Evolutionary conservation across 1,284 basidiomycete genomes (phyloP).

Genomic region (Malassezia restricta): DNA sequence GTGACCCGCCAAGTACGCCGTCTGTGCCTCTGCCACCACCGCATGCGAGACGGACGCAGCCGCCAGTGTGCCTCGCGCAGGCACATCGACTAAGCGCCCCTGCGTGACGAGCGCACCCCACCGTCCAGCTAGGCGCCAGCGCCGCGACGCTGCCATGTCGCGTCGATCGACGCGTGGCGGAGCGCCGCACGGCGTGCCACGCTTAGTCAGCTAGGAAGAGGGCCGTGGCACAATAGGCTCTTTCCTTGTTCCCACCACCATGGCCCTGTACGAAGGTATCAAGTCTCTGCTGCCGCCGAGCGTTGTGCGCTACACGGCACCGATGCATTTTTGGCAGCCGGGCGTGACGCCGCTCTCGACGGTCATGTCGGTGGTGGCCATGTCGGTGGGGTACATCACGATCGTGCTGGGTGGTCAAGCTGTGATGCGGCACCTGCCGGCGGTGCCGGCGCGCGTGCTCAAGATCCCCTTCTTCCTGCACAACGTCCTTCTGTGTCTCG

Average conservation of each 20-base stretch:
- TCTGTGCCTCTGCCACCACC: slow-evolving; percentile 1
- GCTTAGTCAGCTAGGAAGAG: no score
- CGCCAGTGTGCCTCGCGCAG: neutral
- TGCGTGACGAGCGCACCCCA: neutral
- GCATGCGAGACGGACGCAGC: slow-evolving; percentile 11
- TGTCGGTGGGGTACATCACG: slow-evolving; percentile 69
- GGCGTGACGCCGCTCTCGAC: slow-evolving; percentile 37
- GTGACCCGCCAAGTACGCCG: neutral
- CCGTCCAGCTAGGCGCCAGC: neutral
- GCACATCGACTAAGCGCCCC: neutral
- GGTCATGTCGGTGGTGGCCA: slow-evolving; percentile 26
- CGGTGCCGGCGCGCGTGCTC: slow-evolving; percentile 50
- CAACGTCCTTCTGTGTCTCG: slow-evolving; percentile 73
- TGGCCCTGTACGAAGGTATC: slow-evolving; percentile 3
- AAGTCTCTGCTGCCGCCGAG: neutral
- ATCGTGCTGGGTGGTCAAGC: slow-evolving; percentile 75
- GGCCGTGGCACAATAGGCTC: no score
- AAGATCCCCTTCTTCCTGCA: slow-evolving; percentile 80
- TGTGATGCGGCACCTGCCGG: slow-evolving; percentile 60
- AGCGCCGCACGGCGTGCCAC: no score
- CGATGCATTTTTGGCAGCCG: slow-evolving; percentile 21
- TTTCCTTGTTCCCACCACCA: neutral
- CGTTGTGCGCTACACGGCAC: slow-evolving; percentile 17
- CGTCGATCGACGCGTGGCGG: no score
- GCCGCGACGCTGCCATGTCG: no score